Percentiles rank a stretch among this genome's conserved stretches.
Evolutionary conservation across 2,329 filamentous ascomycete species (phyloP).

Genomic region (Penicillium sclerotiorum): DNA sequence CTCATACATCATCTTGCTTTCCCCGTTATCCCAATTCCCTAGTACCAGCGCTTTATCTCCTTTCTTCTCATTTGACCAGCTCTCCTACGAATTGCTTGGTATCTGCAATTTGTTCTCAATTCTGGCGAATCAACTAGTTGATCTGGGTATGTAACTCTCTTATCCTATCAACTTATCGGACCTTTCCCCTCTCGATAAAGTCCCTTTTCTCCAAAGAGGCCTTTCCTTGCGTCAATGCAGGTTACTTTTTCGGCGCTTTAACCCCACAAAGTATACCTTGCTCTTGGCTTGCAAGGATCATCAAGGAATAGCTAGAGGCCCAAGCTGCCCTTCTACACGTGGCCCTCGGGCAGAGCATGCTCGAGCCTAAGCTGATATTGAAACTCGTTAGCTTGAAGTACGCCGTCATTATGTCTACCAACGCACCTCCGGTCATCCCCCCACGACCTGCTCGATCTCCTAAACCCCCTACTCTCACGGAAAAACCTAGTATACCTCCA

Average conservation of each 20-base stretch:
- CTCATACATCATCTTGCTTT: slow-evolving; percentile 37
- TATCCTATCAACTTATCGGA: slow-evolving; percentile 18
- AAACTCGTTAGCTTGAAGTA: slow-evolving; percentile 17
- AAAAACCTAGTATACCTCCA: slow-evolving; percentile 74
- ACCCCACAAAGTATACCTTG: not conserved
- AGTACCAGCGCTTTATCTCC: slow-evolving; percentile 7
- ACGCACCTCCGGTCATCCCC: slow-evolving; percentile 60
- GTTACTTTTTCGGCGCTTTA: slow-evolving; percentile 8
- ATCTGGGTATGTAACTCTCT: slow-evolving; percentile 27
- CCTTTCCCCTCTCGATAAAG: slow-evolving; percentile 1
- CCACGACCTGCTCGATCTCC: slow-evolving; percentile 62
- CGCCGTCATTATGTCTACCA: slow-evolving; percentile 39
- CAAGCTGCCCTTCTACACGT: slow-evolving; percentile 10
- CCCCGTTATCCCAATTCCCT: slow-evolving; percentile 16
- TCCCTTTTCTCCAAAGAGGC: not conserved
- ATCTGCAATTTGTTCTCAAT: slow-evolving; percentile 14
- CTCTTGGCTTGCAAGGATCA: slow-evolving; percentile 1
- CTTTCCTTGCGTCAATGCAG: slow-evolving; percentile 17
- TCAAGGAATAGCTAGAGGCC: slow-evolving; percentile 2
- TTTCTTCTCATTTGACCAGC: slow-evolving; percentile 5
- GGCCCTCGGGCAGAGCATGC: slow-evolving; percentile 11
- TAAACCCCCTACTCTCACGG: slow-evolving; percentile 49
- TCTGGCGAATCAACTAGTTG: slow-evolving; percentile 3
- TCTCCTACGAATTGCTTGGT: not conserved
- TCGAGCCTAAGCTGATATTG: slow-evolving; percentile 20